Evolutionary conservation across 805 yeast genomes (phyloP).

Genomic region (Sugiyamaella qingdaonensis): DNA sequence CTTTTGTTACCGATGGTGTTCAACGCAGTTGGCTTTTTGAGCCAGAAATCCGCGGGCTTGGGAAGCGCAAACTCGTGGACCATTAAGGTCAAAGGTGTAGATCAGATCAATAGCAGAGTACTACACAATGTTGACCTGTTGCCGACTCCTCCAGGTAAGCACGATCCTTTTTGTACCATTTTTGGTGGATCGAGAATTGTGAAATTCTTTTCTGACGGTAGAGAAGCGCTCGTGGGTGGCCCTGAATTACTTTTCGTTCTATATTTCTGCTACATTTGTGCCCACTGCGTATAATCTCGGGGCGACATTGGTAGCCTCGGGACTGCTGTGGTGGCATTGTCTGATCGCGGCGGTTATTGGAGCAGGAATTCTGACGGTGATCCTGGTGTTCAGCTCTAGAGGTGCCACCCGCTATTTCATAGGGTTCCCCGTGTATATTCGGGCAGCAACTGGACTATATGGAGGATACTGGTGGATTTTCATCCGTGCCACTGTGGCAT

Average conservation of each 20-base stretch:
- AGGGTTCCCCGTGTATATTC: not conserved
- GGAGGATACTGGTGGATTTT: slow-evolving; percentile 1
- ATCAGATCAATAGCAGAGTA: not conserved
- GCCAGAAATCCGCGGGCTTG: not conserved
- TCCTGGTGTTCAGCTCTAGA: not conserved
- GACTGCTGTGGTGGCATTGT: not conserved
- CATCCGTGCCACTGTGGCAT: not conserved
- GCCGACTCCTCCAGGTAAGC: not conserved
- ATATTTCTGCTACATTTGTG: not conserved
- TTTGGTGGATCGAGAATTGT: not conserved
- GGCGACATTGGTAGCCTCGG: not conserved
- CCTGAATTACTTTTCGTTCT: not conserved
- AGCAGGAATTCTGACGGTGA: not conserved
- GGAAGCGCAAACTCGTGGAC: too few species aligned
- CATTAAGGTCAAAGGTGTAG: not conserved
- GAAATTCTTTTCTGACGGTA: not conserved
- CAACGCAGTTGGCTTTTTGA: not conserved
- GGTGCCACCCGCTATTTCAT: not conserved
- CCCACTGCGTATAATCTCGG: not conserved
- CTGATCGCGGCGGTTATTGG: not conserved
- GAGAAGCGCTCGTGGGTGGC: slow-evolving; percentile 1
- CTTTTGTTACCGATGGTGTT: not conserved
- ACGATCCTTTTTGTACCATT: too few species aligned
- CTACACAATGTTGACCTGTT: not conserved
- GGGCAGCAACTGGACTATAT: not conserved